These are phyloP conservation scores for Lipomyces starkeyi DNA, from an alignment of 805 yeast genomes.

Conservation along the genomic window DNA sequence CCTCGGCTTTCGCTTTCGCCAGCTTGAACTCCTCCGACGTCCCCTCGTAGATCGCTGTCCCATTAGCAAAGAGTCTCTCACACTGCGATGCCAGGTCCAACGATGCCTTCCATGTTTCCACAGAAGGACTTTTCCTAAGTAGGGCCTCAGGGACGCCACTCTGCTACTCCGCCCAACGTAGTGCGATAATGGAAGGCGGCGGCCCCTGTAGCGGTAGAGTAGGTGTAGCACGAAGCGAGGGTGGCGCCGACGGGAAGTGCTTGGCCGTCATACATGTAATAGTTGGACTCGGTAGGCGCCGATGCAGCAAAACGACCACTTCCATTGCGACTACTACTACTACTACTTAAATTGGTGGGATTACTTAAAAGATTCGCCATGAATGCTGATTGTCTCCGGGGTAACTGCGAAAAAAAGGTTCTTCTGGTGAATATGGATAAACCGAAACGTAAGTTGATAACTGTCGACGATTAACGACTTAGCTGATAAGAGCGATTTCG, in stretches of 20 bases:
- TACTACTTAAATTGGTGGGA: slow-evolving; percentile 28
- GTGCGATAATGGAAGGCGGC: slow-evolving; percentile 40
- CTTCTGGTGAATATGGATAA: neutral
- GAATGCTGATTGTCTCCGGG: slow-evolving; percentile 10
- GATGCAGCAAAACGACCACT: slow-evolving; percentile 12
- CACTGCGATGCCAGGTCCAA: slow-evolving; percentile 41
- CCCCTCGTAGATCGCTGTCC: slow-evolving; percentile 38
- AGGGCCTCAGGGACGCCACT: slow-evolving; percentile 45
- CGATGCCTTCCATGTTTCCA: slow-evolving; percentile 41
- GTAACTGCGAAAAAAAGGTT: slow-evolving; percentile 5
- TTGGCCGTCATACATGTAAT: slow-evolving; percentile 24
- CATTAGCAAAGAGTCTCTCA: slow-evolving; percentile 42
- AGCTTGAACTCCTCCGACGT: slow-evolving; percentile 11
- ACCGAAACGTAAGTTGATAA: neutral
- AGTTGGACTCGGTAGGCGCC: slow-evolving; percentile 7
- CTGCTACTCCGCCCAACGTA: slow-evolving; percentile 42
- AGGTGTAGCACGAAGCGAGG: slow-evolving; percentile 39
- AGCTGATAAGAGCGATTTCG: neutral
- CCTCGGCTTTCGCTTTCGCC: slow-evolving; percentile 3
- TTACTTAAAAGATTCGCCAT: slow-evolving; percentile 40
- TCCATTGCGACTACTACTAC: slow-evolving; percentile 27
- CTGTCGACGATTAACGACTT: neutral
- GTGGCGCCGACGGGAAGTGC: slow-evolving; percentile 29
- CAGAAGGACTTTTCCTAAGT: slow-evolving; percentile 39
- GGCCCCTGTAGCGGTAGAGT: slow-evolving; percentile 35